Evolutionary conservation across 2,329 filamentous ascomycete genomes (phyloP).

Genomic region (Sarocladiaceae sp.): DNA sequence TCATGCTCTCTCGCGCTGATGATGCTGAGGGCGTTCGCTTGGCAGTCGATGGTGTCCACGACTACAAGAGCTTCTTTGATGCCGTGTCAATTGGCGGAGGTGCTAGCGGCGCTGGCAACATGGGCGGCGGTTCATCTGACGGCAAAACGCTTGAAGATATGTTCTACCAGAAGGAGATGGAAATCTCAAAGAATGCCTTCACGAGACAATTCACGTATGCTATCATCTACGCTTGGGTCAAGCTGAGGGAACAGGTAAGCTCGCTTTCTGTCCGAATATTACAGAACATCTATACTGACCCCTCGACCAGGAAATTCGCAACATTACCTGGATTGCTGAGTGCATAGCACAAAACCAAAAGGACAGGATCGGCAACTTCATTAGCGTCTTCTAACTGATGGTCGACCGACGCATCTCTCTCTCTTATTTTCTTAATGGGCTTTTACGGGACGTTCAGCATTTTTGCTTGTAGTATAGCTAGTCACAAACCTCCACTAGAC

Average conservation of each 20-base stretch:
- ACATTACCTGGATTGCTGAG: constrained; percentile 99
- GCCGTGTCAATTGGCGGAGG: constrained; percentile 75
- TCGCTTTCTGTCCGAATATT: neutral
- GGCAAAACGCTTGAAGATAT: constrained; percentile 91
- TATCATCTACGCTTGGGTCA: constrained; percentile 97
- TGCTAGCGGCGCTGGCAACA: constrained; percentile 72
- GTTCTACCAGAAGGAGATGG: constrained; percentile 99
- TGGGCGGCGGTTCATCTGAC: constrained; percentile 74
- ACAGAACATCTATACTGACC: too few relatives aligned
- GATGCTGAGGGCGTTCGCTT: constrained; percentile 91
- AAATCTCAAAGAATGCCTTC: constrained; percentile 91
- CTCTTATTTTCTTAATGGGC: constrained; percentile 15
- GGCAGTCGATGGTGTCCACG: constrained; percentile 85
- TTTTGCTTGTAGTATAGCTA: constrained; percentile 19
- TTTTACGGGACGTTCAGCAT: constrained; percentile 19
- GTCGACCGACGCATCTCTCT: constrained; percentile 9
- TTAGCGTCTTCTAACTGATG: constrained; percentile 78
- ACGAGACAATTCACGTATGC: constrained; percentile 93
- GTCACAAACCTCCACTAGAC: constrained; percentile 6
- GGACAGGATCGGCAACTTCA: constrained; percentile 97
- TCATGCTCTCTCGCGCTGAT: constrained; percentile 93
- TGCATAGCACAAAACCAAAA: constrained; percentile 99
- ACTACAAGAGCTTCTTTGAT: constrained; percentile 97
- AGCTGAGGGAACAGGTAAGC: constrained; percentile 90
- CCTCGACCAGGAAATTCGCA: constrained; percentile 82